These are phyloP conservation scores for Tetracladium maxilliforme DNA, from an alignment of 2,329 filamentous ascomycete species.

Conservation along the genomic window DNA sequence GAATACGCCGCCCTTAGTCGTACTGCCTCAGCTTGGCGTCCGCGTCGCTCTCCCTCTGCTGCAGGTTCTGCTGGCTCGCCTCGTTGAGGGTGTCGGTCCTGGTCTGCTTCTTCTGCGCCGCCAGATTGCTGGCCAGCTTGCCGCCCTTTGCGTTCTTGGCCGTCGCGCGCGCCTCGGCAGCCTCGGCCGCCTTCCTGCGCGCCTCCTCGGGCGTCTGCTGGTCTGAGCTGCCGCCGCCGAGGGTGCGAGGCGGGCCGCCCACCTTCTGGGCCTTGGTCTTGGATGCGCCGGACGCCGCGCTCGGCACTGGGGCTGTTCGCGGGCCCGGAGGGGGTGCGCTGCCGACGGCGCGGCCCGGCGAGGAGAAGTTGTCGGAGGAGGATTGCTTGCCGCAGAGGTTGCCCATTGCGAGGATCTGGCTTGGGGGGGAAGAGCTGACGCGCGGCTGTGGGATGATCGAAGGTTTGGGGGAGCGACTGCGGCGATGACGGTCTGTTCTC, in stretches of 20 bases:
- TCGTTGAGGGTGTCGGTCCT: constrained; percentile 52
- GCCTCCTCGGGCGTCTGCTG: constrained; percentile 37
- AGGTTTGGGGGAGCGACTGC: no score
- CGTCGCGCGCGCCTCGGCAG: constrained; percentile 66
- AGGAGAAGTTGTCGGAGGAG: constrained; percentile 50
- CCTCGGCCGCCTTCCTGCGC: constrained; percentile 58
- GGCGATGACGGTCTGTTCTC: no score
- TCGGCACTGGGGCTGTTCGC: constrained; percentile 33
- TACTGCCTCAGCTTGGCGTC: constrained; percentile 40
- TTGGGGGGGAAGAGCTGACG: neutral
- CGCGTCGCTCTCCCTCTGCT: constrained; percentile 53
- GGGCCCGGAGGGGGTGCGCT: constrained; percentile 28
- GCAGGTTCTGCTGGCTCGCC: constrained; percentile 49
- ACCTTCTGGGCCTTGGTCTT: constrained; percentile 25
- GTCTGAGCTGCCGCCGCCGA: constrained; percentile 34
- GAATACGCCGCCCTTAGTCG: no score
- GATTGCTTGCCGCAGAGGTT: constrained; percentile 75
- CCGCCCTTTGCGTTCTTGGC: constrained; percentile 38
- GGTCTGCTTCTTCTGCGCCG: constrained; percentile 64
- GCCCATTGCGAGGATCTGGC: constrained; percentile 45
- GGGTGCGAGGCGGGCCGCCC: constrained; percentile 43
- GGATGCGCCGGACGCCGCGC: constrained; percentile 8
- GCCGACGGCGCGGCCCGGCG: constrained; percentile 59
- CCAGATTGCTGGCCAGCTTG: constrained; percentile 56
- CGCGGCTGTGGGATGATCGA: constrained; percentile 1